A percentile compares a stretch with the other conserved stretches of the same genome.
Evolutionary conservation across 352 stramenopile species (phyloP).

Genomic region (Globisporangium polare): DNA sequence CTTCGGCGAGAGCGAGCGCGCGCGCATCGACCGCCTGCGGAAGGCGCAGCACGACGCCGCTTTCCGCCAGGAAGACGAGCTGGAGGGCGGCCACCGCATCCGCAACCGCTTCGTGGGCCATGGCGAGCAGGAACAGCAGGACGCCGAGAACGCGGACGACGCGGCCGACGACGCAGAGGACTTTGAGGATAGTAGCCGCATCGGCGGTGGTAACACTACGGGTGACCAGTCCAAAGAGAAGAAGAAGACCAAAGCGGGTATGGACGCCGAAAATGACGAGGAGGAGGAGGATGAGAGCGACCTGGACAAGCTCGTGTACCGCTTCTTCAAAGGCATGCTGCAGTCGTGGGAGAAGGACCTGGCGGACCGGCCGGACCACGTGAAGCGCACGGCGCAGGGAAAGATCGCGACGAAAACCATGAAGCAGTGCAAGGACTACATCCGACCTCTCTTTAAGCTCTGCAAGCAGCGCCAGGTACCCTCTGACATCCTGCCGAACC

Average conservation of each 20-base stretch:
- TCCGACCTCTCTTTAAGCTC: slow-evolving; percentile 96
- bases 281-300: slow-evolving; percentile 43
- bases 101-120: slow-evolving; percentile 69
- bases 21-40: slow-evolving; percentile 66
- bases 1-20: slow-evolving; percentile 75
- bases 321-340: slow-evolving; percentile 94
- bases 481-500: slow-evolving; percentile 77
- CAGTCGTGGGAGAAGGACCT: slow-evolving; percentile 94
- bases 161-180: slow-evolving; percentile 43
- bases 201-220: too few relatives aligned
- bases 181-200: slow-evolving; percentile 26
- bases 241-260: slow-evolving; percentile 4
- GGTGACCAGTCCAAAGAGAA: neutral
- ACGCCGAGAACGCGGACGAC: slow-evolving; percentile 23
- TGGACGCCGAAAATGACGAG: slow-evolving; percentile 18
- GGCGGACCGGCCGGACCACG: slow-evolving; percentile 71
- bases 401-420: slow-evolving; percentile 96
- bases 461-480: slow-evolving; percentile 92
- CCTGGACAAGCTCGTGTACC: slow-evolving; percentile 70
- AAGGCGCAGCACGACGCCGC: slow-evolving; percentile 61
- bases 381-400: slow-evolving; percentile 89
- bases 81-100: slow-evolving; percentile 71
- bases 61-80: slow-evolving; percentile 58
- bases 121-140: slow-evolving; percentile 24
- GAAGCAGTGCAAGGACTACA: slow-evolving; percentile 99